These are phyloP conservation scores for Torulaspora pretoriensis DNA, from an alignment of 1,139 yeast genomes.

Conservation along the genomic window DNA sequence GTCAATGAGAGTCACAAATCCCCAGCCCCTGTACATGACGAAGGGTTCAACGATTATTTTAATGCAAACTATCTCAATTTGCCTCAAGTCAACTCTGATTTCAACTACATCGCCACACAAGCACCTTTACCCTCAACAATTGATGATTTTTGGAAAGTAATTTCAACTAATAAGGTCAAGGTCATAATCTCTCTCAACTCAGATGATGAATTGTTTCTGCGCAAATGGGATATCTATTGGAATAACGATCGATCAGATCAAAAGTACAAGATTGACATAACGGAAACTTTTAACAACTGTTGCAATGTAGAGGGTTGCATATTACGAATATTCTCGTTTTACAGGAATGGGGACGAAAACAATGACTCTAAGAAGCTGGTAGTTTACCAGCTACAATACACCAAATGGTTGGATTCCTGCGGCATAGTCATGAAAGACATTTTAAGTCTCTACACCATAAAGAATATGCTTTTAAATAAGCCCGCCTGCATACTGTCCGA, in stretches of 20 bases:
- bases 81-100: constrained; percentile 37
- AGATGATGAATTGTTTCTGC: constrained; percentile 47
- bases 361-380: constrained; percentile 16
- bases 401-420: constrained; percentile 81
- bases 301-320: constrained; percentile 35
- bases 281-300: constrained; percentile 32
- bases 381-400: constrained; percentile 65
- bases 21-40: constrained; percentile 8
- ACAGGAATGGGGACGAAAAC: constrained; percentile 22
- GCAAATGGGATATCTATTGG: constrained; percentile 60
- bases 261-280: constrained; percentile 31
- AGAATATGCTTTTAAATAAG: constrained; percentile 39
- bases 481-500: constrained; percentile 18
- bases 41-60: constrained; percentile 46
- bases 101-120: constrained; percentile 73
- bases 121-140: constrained; percentile 77
- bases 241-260: constrained; percentile 28
- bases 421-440: constrained; percentile 54
- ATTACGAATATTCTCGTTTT: constrained; percentile 34
- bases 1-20: constrained; percentile 1
- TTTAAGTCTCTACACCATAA: constrained; percentile 49
- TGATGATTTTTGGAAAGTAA: constrained; percentile 78
- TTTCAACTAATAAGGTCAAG: constrained; percentile 56
- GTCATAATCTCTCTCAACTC: constrained; percentile 69
- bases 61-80: constrained; percentile 56